phyloP scores from a whole-genome alignment of 768 basidiomycete species.

The Podaxis carcinomalis region DNA sequence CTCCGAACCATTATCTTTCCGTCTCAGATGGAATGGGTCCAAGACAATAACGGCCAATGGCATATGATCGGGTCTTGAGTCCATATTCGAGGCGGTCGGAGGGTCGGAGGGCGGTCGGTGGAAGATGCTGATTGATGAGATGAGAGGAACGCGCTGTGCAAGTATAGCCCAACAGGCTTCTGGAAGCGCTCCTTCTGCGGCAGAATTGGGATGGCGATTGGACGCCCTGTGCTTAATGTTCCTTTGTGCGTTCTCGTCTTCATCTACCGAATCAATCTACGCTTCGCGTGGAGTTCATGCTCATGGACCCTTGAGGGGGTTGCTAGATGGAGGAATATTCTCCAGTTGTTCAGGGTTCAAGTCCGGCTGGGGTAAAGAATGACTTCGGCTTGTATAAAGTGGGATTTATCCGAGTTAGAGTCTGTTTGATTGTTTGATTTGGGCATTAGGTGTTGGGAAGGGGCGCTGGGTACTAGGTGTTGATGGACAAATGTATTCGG shows the following conservation, averaged over 20 bases:
- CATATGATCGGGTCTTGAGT: background rate
- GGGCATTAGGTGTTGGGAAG: background rate
- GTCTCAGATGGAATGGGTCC: constrained; percentile 48
- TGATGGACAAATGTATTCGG: background rate
- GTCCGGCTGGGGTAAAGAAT: background rate
- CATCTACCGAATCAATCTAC: background rate
- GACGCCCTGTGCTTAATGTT: background rate
- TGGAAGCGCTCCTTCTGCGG: constrained; percentile 1
- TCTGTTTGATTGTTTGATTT: background rate
- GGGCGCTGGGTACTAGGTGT: background rate
- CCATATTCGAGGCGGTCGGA: background rate
- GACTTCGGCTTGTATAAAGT: background rate
- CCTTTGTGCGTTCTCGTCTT: background rate
- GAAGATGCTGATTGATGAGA: constrained; percentile 7
- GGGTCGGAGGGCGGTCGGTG: constrained; percentile 3
- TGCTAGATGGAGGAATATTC: background rate
- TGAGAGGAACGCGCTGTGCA: background rate
- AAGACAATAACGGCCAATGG: constrained; percentile 31
- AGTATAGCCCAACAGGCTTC: background rate
- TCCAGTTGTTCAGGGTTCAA: background rate
- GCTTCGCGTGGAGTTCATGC: background rate
- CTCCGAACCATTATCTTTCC: constrained; percentile 54
- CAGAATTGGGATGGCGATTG: constrained; percentile 2
- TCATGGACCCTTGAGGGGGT: background rate
- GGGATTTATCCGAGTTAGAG: background rate